Base-by-base conservation (phyloP, 2,329 filamentous ascomycete species). In the Colletotrichum spaethianum region DNA sequence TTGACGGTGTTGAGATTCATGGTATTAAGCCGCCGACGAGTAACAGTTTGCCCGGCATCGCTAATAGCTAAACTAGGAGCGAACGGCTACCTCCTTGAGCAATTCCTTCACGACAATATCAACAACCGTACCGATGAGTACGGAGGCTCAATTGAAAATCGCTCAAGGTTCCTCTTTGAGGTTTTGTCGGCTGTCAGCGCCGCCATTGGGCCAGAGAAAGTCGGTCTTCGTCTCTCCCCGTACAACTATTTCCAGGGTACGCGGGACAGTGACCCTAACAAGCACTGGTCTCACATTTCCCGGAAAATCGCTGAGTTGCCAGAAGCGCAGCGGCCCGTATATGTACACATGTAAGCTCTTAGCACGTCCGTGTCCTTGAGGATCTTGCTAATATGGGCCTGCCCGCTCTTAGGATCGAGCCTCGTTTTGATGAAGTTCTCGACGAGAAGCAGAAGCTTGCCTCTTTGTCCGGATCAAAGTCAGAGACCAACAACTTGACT, bases 1-100 rank as follows among this genome's bases (percentile, higher is more conserved):
- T 92, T 31, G 93, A 96, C 75, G 91, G 90, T 0, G 89, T 95
- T 53, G 93, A 95, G 73, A 79, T 85, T 2, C 85, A 89, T 55
- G 86, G 73, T 65, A 57, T 3, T 16, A 31, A 52, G 16, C 14
- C 26, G 16, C 14, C 5, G 6, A 28, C 12, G 26, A 52, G 7
- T 2, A 8, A 31, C 26, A 4, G n/a, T 31, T 9, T 52, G 20
- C 23, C 12, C 9, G 4, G 2, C 20, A 18, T 40, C 2, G 31
- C 9, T 60, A 20, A 20, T 9, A 14, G 7, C 4, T 23, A 0
- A 0, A 2, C 40, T 1, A 72, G 69, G 79, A 0, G 88, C 87
- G 0, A 90, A 91, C 66, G 89, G 90, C 0, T 93, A 92, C 72
- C 81, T 92, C 0, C 78, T 91, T 5, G 89, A 90, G 59, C 88